phyloP scores from a whole-genome alignment of 306 rosid species.

The Carpinus viminea region DNA sequence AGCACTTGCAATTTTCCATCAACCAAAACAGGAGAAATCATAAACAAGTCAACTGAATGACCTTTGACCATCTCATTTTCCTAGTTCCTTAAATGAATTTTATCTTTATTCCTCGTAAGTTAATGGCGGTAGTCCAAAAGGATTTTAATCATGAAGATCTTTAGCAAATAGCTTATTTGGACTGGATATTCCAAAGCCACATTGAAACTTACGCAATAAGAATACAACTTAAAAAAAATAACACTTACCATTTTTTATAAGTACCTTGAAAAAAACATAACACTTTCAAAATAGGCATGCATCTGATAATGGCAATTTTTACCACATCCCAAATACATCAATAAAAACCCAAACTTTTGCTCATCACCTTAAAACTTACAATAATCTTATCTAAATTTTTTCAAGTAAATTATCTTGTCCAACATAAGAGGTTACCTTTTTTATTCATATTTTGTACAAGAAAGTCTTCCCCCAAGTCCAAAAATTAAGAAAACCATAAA shows the following conservation, averaged over 20 bases:
- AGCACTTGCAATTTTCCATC: neutral
- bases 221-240: too few relatives aligned
- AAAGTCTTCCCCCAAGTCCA: neutral
- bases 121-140: neutral
- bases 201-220: too few relatives aligned
- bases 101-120: neutral
- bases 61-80: neutral
- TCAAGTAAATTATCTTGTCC: neutral
- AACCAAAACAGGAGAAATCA: neutral
- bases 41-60: neutral
- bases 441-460: too few relatives aligned
- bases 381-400: neutral
- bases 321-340: neutral
- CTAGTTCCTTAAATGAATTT: neutral
- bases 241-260: neutral
- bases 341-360: neutral
- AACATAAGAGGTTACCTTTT: neutral
- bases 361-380: neutral
- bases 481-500: too few relatives aligned
- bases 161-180: too few relatives aligned
- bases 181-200: too few relatives aligned
- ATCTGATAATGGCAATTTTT: neutral
- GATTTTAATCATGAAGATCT: too few relatives aligned
- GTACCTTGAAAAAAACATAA: too few relatives aligned
- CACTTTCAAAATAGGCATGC: neutral